Conservation (phyloP, 768 basidiomycete genomes). For the Basidioascus undulatus region DNA sequence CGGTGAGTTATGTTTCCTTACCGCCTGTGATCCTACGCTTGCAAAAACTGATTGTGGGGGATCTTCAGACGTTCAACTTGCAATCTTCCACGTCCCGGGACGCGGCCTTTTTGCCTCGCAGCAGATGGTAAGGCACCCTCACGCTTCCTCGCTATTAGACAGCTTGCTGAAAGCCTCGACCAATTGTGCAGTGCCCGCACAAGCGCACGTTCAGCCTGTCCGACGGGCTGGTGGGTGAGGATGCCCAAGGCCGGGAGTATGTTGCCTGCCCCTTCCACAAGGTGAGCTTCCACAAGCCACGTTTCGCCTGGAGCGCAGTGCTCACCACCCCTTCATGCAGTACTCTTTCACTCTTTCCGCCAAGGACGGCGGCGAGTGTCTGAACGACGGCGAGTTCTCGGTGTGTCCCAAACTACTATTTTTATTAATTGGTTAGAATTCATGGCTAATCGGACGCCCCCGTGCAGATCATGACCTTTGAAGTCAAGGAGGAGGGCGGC, state of each 20-base stretch:
- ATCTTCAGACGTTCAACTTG: conserved; percentile 36
- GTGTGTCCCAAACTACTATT: no score
- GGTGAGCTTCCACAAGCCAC: conserved; percentile 12
- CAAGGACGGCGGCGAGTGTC: conserved; percentile 29
- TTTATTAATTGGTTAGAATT: no score
- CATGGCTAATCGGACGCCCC: no score
- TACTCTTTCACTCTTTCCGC: background rate
- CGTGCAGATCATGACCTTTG: conserved; percentile 38
- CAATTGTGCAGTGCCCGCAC: conserved; percentile 21
- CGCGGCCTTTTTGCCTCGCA: conserved; percentile 41
- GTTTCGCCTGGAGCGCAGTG: no score
- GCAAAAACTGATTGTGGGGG: no score
- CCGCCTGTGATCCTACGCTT: no score
- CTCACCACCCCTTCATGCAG: background rate
- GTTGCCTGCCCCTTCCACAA: conserved; percentile 20
- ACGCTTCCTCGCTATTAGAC: background rate
- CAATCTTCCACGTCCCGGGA: conserved; percentile 37
- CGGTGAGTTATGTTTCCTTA: no score
- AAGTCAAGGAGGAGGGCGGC: conserved; percentile 26
- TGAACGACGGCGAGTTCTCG: conserved; percentile 35
- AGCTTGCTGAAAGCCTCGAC: background rate
- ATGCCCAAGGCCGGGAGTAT: conserved; percentile 26
- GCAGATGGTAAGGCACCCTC: conserved; percentile 24
- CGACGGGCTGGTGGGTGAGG: conserved; percentile 40
- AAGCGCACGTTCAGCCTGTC: conserved; percentile 44